phyloP scores from a whole-genome alignment of 2,329 filamentous ascomycete genomes.

The Cylindrodendrum hubeiense region DNA sequence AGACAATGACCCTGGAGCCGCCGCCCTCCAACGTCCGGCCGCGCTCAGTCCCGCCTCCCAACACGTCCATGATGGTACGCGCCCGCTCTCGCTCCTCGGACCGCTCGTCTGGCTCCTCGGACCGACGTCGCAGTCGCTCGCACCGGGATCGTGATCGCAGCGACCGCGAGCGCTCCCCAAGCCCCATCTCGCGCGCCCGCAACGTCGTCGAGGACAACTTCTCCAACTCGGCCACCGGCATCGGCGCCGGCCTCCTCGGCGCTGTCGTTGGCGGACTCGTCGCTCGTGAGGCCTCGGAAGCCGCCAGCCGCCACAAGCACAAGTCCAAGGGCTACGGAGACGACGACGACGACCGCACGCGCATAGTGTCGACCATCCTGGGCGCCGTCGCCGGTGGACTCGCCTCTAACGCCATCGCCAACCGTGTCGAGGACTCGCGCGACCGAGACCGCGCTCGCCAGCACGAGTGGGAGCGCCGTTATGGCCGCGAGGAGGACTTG shows the following conservation, averaged over 20 bases:
- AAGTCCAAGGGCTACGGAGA: slow-evolving; percentile 43
- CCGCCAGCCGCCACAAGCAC: slow-evolving; percentile 49
- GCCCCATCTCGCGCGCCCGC: slow-evolving; percentile 56
- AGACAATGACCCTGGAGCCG: slow-evolving; percentile 47
- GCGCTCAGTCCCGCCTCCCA: slow-evolving; percentile 49
- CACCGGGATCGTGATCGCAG: slow-evolving; percentile 42
- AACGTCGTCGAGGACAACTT: slow-evolving; percentile 60
- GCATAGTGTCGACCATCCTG: slow-evolving; percentile 62
- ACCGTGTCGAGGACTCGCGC: slow-evolving; percentile 54
- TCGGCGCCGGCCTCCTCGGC: slow-evolving; percentile 65
- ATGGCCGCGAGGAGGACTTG: slow-evolving; percentile 44
- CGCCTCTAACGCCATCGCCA: slow-evolving; percentile 64
- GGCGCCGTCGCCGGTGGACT: slow-evolving; percentile 68
- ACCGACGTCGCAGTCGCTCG: slow-evolving; percentile 37
- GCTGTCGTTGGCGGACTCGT: slow-evolving; percentile 67
- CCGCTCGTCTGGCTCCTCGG: slow-evolving; percentile 26
- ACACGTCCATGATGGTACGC: slow-evolving; percentile 43
- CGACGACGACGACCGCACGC: slow-evolving; percentile 46
- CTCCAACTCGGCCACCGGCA: slow-evolving; percentile 60
- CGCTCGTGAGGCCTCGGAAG: slow-evolving; percentile 62
- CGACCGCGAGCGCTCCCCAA: slow-evolving; percentile 41
- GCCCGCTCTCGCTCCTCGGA: slow-evolving; percentile 40
- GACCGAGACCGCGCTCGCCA: slow-evolving; percentile 49
- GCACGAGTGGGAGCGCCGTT: slow-evolving; percentile 50
- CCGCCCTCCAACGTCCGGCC: slow-evolving; percentile 44